A percentile compares a stretch with the other conserved stretches of the same genome.
Conservation (phyloP, 352 stramenopile genomes). For the Aphanomyces astaci region DNA sequence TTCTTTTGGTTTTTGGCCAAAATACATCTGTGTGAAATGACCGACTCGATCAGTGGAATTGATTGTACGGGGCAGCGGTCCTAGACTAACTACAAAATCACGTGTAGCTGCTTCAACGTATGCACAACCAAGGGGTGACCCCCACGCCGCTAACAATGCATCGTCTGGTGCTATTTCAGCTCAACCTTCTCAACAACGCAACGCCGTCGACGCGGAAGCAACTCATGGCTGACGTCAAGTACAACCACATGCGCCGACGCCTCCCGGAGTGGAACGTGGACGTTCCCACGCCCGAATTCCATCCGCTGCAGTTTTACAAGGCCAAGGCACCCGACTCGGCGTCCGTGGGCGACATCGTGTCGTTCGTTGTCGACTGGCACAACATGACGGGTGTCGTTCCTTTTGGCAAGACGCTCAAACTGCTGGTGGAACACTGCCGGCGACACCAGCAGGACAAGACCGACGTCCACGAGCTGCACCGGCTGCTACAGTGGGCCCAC, state of each 20-base stretch:
- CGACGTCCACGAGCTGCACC: slow-evolving; percentile 52
- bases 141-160: slow-evolving; percentile 63
- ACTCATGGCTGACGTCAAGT: neutral
- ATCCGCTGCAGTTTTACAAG: slow-evolving; percentile 34
- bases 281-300: neutral
- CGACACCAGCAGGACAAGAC: slow-evolving; percentile 23
- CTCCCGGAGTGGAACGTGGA: slow-evolving; percentile 23
- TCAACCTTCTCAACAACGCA: slow-evolving; percentile 2
- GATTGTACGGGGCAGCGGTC: too few species aligned
- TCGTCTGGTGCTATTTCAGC: slow-evolving; percentile 41
- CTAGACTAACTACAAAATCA: slow-evolving; percentile 40
- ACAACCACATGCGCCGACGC: neutral
- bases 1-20: too few species aligned
- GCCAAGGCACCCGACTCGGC: slow-evolving; percentile 36
- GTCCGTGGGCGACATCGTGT: slow-evolving; percentile 49
- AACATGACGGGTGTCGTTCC: slow-evolving; percentile 58
- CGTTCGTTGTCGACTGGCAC: slow-evolving; percentile 82
- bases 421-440: slow-evolving; percentile 52
- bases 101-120: slow-evolving; percentile 59
- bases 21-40: too few species aligned
- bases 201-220: neutral
- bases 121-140: slow-evolving; percentile 67
- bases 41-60: too few species aligned
- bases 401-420: slow-evolving; percentile 63
- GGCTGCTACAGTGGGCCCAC: slow-evolving; percentile 42